Evolutionary conservation across 1,284 basidiomycete species (phyloP), one percentile per base, ranked within the genome.

Genomic region (Ustilago vetiveriae): DNA sequence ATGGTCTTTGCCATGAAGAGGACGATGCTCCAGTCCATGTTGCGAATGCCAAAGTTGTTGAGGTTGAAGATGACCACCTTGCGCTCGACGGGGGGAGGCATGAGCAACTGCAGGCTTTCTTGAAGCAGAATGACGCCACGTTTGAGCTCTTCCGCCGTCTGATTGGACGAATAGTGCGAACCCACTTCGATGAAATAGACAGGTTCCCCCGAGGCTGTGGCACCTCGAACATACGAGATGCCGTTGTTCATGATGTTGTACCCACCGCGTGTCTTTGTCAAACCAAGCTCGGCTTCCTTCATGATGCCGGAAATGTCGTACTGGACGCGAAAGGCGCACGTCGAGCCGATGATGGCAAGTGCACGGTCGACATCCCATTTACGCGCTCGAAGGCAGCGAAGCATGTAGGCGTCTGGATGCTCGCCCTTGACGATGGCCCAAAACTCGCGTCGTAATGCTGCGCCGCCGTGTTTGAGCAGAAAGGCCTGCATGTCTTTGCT

Each of bases 321-420:
- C 57, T 75, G 63, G 6, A 58, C 53, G 9, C 58, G 66, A 26
- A 64, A 62, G 19, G 62, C 69, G 30, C 62, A 75, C 21, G 75
- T 75, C 22, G 56, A 58, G 8, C 77, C 77, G 36, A 79, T 72
- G 43, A 73, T 63, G 53, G 73, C 73, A 7, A 79, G 44, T 5
- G 77, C 76, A 24, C 69, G 54, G 26, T 72, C 64, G n/a, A 75
- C 76, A 29, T 78, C 69, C 58, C 75, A 77, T 45, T 75, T 78
- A 24, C 83, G 72, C 2, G 83, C 83, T 37, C 83, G 79, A 9
- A 83, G 49, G 58, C 83, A 84, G 27, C 82, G 75, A 4, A 83
- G 75, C 72, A 82, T 74, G 47, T 76, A 68, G 29, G 78, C 76
- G 43, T 80, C 70, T 4, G 79, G 69, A 58, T 79, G 77, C 39